Base-by-base conservation (phyloP, 2,329 filamentous ascomycete species). In the Xylaria sp. region DNA sequence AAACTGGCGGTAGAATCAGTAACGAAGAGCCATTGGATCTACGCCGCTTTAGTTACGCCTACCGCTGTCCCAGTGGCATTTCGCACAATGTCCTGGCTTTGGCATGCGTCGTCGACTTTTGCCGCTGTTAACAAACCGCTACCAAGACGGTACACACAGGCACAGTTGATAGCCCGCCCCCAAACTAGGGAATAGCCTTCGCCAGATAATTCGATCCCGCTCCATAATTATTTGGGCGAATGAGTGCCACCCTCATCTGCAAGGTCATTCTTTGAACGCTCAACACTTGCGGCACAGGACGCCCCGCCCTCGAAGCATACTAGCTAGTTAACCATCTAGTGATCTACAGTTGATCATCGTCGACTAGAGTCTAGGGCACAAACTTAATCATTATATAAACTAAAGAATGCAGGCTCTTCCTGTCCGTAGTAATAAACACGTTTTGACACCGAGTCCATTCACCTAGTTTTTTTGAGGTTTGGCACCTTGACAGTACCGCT, bases 401-500 rank as follows among this genome's bases (percentile, higher is more conserved):
- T 19, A 32, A 45, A 48, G 24, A 36, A 27, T 27, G 9, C 61
- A n/a, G 2, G 36, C 42, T 50, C 34, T 39, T 47, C 12, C 57
- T 50, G 19, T 42, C 53, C 30, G 17, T 57, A 62, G 54, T 64
- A 65, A 55, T 69, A 58, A 58, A 61, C 39, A 50, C 7, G 51
- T 42, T 0, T 61, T 57, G 30, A 17, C 21, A 30, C 42, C 53
- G 48, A 12, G 51, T 30, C 19, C 55, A 27, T 58, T 61, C 34
- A 53, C 42, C 42, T 56, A 53, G 36, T 61, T 39, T 48, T 19
- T 7, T n/a, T 24, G n/a, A 34, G 24, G 47, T 24, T 21, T 27
- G 48, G 7, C 47, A n/a, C 30, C 50, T 19, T 47, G 11, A n/a
- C 9, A 8, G 19, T 56, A 19, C 56, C 30, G 50, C 55, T 64